phyloP scores from a whole-genome alignment of 768 basidiomycete genomes.

The Podaxis sp. region DNA sequence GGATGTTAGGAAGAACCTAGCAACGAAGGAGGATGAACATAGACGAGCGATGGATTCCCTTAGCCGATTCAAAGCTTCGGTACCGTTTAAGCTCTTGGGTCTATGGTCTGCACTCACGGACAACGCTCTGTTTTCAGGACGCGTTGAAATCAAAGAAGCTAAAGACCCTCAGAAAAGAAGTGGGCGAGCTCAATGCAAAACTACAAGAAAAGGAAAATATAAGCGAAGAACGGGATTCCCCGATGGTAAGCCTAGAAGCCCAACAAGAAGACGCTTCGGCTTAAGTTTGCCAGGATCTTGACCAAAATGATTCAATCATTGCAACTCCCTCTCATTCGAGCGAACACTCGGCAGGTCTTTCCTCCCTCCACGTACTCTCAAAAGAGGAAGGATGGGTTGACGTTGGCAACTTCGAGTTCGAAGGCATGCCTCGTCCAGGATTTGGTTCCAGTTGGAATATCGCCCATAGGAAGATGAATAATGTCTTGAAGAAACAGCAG shows the following conservation, averaged over 20 bases:
- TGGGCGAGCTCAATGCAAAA: constrained; percentile 20
- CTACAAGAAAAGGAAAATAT: neutral
- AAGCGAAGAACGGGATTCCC: neutral
- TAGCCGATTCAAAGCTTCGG: constrained; percentile 1
- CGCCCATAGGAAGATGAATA: constrained; percentile 11
- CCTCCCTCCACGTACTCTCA: neutral
- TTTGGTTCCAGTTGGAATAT: constrained; percentile 36
- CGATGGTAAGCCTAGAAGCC: neutral
- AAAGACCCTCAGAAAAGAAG: constrained; percentile 19
- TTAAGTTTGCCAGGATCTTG: neutral
- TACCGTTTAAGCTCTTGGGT: neutral
- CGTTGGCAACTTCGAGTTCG: constrained; percentile 25
- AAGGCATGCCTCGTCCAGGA: constrained; percentile 34
- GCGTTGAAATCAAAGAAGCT: neutral
- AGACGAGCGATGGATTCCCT: constrained; percentile 9
- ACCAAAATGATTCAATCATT: neutral
- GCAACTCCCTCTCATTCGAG: neutral
- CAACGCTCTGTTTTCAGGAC: neutral
- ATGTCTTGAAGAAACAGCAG: constrained; percentile 20
- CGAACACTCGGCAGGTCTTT: constrained; percentile 2
- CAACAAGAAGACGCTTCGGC: neutral
- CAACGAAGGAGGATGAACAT: constrained; percentile 15
- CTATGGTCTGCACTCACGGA: neutral
- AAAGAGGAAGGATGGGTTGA: constrained; percentile 12
- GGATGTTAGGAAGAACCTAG: constrained; percentile 10